Conservation (phyloP, 768 basidiomycete genomes). For the Mycena alexandri region DNA sequence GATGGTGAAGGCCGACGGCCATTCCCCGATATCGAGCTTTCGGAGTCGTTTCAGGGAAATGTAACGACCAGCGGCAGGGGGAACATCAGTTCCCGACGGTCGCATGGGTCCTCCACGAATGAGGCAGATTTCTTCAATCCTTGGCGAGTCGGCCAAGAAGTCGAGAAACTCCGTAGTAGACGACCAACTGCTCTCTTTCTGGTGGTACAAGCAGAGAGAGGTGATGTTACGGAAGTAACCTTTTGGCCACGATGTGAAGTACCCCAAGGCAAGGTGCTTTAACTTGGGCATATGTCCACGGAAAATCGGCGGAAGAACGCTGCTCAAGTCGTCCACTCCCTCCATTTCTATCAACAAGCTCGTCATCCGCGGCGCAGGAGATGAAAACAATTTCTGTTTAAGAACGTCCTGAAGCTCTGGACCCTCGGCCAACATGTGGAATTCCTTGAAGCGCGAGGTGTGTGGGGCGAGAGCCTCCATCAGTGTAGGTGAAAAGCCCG, state of each 20-base stretch:
- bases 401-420: constrained; percentile 9
- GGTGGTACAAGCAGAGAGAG: constrained; percentile 28
- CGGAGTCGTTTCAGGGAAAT: constrained; percentile 33
- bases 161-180: constrained; percentile 39
- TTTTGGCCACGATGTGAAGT: constrained; percentile 37
- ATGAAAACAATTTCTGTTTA: constrained; percentile 14
- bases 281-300: constrained; percentile 35
- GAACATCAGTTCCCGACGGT: constrained; percentile 12
- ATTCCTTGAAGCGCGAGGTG: constrained; percentile 18
- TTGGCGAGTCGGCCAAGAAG: constrained; percentile 35
- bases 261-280: constrained; percentile 28
- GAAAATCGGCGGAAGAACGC: constrained; percentile 32
- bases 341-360: constrained; percentile 26
- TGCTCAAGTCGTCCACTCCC: constrained; percentile 5
- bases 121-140: constrained; percentile 34
- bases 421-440: constrained; percentile 7
- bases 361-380: constrained; percentile 28
- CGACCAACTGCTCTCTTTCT: constrained; percentile 24
- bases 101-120: constrained; percentile 38
- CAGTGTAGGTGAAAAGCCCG: constrained; percentile 7
- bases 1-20: constrained; percentile 31
- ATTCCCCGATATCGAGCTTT: constrained; percentile 37
- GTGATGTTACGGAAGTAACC: constrained; percentile 35
- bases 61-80: constrained; percentile 11
- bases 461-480: constrained; percentile 14